Base-by-base conservation (phyloP, 495 filamentous ascomycete genomes). In the Penicillium soppii region DNA sequence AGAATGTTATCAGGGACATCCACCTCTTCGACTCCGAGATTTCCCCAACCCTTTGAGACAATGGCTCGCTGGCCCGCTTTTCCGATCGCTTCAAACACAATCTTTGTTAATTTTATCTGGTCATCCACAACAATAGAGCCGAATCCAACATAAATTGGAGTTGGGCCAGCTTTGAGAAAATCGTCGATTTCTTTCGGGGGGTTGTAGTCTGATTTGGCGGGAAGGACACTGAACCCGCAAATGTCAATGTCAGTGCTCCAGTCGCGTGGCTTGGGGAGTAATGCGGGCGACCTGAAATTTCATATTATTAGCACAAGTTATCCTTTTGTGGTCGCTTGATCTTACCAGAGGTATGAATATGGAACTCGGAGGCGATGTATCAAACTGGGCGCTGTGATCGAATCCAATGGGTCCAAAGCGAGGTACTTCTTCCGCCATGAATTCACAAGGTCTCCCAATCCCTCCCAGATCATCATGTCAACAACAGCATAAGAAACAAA, bases 401-500 rank as follows among this genome's bases (percentile, higher is more conserved):
- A 62, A 49, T 82, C 82, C 20, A 91, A 76, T 0, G 82, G 78
- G 53, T 89, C 86, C 3, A 91, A 68, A 13, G 81, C 81, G 1
- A 91, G 71, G n/a, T 71, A 73, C 29, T 79, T 77, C 12, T 87
- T 77, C 13, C 88, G 77, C 49, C 88, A 91, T 13, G 82, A 74
- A 58, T 92, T 92, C 50, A 90, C 82, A 3, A 92, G 69, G 54
- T 90, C 87, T 19, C 88, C 88, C 2, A 91, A 72, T 2, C 88
- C 88, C 60, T 91, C 86, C 87, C 87, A 91, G 25, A 86, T 86
- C 82, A 92, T 83, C 82, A 88, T 85, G 53, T 94, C 89, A 6
- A 91, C 83, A 23, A 92, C 63, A 4, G 82, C 79, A 58, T 94
- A 94, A 2, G 82, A 85, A 9, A 90, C 76, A 52, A 84, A 90